phyloP scores from a whole-genome alignment of 306 rosid species.

The barrel medic (Medicago truncatula) region MtrunA17r5.0-ANR NC_053045.1:42779001-42779500 shows the following conservation, averaged over 20 bases:
- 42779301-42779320: not conserved
- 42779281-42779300: not conserved
- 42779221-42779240: constrained; percentile 50
- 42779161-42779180: constrained; percentile 73
- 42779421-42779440: constrained; percentile 45
- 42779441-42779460: constrained; percentile 58
- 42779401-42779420: not conserved
- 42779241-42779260: constrained; percentile 15
- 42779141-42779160: constrained; percentile 53
- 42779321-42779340: constrained; percentile 1
- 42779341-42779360: constrained; percentile 17
- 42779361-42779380: not conserved
- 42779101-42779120: constrained; percentile 62
- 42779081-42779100: constrained; percentile 12
- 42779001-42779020: constrained; percentile 70
- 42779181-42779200: constrained; percentile 56
- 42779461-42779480: constrained; percentile 15
- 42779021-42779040: not conserved
- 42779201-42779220: constrained; percentile 27
- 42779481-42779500: constrained; percentile 10
- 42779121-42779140: constrained; percentile 83
- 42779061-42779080: constrained; percentile 7
- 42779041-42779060: constrained; percentile 31
- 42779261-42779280: not conserved
- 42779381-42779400: constrained; percentile 4